Percentiles rank a stretch among this genome's conserved stretches.
Conservation (phyloP, 2,329 filamentous ascomycete genomes). For the Elsinoe batatas region DNA sequence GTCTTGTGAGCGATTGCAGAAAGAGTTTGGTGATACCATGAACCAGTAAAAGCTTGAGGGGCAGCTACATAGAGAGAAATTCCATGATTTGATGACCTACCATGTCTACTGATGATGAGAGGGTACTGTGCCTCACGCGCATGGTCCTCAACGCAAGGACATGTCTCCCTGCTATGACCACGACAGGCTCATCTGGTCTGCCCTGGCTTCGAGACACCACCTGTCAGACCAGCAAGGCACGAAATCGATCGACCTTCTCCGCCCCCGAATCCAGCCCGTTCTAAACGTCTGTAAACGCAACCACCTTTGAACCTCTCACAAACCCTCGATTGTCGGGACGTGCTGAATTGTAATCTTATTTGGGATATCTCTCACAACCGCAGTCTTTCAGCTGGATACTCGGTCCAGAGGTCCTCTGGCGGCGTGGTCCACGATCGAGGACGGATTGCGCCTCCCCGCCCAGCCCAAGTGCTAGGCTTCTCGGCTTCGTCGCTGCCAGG, state of each 20-base stretch:
- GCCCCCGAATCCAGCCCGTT: neutral
- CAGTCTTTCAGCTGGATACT: too few relatives aligned
- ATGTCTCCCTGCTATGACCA: neutral
- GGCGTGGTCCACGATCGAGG: neutral
- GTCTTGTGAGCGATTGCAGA: constrained; percentile 9
- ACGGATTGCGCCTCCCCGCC: constrained; percentile 11
- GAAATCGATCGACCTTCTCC: neutral
- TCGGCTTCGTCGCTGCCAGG: neutral
- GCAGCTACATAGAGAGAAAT: neutral
- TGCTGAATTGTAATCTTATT: neutral
- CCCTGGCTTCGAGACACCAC: neutral
- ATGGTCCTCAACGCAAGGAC: neutral
- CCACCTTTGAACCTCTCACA: neutral
- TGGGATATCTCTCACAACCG: too few relatives aligned
- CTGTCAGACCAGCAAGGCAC: neutral
- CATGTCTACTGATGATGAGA: neutral
- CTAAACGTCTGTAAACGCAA: neutral
- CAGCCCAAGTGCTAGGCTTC: neutral
- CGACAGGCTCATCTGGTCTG: too few relatives aligned
- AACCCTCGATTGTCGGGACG: neutral
- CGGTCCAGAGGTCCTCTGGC: too few relatives aligned
- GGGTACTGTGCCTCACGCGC: neutral
- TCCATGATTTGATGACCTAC: neutral
- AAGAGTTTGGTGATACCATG: neutral
- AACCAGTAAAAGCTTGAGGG: neutral